phyloP scores from a whole-genome alignment of 768 basidiomycete species.

The Boletales sp. region DNA sequence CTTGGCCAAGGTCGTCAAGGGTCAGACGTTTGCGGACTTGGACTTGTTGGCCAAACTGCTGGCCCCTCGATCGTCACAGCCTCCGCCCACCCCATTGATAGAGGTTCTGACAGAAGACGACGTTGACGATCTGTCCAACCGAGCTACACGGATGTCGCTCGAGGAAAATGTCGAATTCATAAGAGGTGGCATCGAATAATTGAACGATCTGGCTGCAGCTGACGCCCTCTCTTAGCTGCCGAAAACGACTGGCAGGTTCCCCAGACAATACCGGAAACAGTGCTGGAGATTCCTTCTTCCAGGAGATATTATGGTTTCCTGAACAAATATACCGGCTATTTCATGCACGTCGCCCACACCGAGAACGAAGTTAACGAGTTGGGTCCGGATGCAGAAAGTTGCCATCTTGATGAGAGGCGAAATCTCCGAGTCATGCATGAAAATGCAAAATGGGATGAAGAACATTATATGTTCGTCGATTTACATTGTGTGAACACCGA shows the following conservation, averaged over 20 bases:
- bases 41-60: slow-evolving; percentile 77
- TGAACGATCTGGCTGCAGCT: slow-evolving; percentile 1
- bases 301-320: slow-evolving; percentile 73
- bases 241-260: slow-evolving; percentile 78
- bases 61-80: slow-evolving; percentile 53
- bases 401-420: slow-evolving; percentile 48
- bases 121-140: slow-evolving; percentile 40
- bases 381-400: slow-evolving; percentile 61
- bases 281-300: slow-evolving; percentile 34
- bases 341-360: slow-evolving; percentile 63
- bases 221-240: slow-evolving; percentile 48
- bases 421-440: slow-evolving; percentile 55
- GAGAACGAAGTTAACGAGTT: slow-evolving; percentile 85
- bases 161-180: slow-evolving; percentile 53
- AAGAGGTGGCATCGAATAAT: slow-evolving; percentile 39
- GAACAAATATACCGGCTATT: slow-evolving; percentile 70
- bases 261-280: slow-evolving; percentile 50
- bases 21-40: slow-evolving; percentile 70
- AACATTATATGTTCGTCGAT: slow-evolving; percentile 72
- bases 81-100: slow-evolving; percentile 40
- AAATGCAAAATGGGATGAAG: slow-evolving; percentile 77
- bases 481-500: neutral
- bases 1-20: slow-evolving; percentile 62
- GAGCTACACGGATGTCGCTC: slow-evolving; percentile 45
- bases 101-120: slow-evolving; percentile 46